phyloP scores from a whole-genome alignment of 2,329 filamentous ascomycete species.

The Xenoacremonium recifei region DNA sequence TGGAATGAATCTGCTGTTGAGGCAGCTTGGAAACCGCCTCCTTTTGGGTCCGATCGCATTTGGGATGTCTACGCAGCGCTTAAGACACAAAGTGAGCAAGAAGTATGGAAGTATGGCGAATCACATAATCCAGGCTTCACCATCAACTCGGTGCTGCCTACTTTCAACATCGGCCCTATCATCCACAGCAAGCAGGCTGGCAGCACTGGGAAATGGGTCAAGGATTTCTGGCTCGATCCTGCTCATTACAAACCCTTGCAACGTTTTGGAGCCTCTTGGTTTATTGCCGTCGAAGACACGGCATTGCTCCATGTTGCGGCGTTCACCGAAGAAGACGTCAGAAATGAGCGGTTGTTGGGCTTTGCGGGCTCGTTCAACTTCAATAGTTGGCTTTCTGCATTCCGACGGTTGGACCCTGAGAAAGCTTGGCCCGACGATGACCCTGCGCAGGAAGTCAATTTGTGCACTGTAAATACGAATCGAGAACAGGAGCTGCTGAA shows the following conservation, averaged over 20 bases:
- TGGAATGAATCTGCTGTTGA: background rate
- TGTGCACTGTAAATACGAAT: constrained; percentile 3
- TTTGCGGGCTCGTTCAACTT: constrained; percentile 7
- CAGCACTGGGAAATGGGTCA: background rate
- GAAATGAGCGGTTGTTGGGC: constrained; percentile 1
- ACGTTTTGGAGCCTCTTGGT: constrained; percentile 4
- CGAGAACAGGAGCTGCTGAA: constrained; percentile 1
- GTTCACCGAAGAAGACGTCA: constrained; percentile 3
- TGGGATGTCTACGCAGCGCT: background rate
- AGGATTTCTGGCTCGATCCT: constrained; percentile 1
- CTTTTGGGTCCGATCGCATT: background rate
- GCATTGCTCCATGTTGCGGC: constrained; percentile 1
- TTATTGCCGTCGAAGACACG: constrained; percentile 4
- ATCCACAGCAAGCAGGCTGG: background rate
- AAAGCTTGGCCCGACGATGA: constrained; percentile 2
- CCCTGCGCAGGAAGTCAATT: constrained; percentile 1
- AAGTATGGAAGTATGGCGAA: background rate
- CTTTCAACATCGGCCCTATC: background rate
- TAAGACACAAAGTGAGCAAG: background rate
- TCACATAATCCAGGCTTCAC: background rate
- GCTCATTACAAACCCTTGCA: background rate
- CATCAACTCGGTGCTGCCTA: background rate
- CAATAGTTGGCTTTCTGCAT: constrained; percentile 1
- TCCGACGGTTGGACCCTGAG: background rate
- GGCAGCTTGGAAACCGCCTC: background rate